phyloP scores from a whole-genome alignment of 768 basidiomycete species.

The Mycena latifolia region DNA sequence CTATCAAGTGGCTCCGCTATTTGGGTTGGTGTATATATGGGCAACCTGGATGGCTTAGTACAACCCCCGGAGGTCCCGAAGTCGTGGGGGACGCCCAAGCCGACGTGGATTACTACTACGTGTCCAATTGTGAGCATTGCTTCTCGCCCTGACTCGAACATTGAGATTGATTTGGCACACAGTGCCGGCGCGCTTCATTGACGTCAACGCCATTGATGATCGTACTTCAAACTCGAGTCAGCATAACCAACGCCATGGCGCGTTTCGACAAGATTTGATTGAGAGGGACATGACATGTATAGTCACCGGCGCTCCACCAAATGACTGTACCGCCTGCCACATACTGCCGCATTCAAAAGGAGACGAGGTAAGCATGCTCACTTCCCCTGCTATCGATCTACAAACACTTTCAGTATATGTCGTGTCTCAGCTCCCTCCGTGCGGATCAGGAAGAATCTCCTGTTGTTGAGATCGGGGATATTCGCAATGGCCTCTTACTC shows the following conservation, averaged over 20 bases:
- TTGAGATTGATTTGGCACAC: too few species aligned
- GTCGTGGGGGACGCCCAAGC: background rate
- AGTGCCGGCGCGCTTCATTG: slow-evolving; percentile 7
- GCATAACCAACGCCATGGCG: background rate
- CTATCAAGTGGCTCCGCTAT: slow-evolving; percentile 16
- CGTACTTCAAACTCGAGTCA: background rate
- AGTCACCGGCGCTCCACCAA: background rate
- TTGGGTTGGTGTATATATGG: slow-evolving; percentile 17
- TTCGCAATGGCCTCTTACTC: slow-evolving; percentile 9
- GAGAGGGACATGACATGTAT: background rate
- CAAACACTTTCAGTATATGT: slow-evolving; percentile 1
- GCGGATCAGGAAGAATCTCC: background rate
- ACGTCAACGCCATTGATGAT: slow-evolving; percentile 3
- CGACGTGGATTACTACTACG: too few species aligned
- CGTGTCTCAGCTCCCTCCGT: background rate
- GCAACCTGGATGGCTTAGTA: background rate
- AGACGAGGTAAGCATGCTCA: background rate
- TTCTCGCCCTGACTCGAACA: too few species aligned
- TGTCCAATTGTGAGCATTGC: too few species aligned
- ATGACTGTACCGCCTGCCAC: slow-evolving; percentile 7
- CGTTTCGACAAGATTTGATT: slow-evolving; percentile 3
- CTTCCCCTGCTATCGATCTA: background rate
- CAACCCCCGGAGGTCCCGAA: slow-evolving; percentile 8
- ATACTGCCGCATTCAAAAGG: slow-evolving; percentile 9
- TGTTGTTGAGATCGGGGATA: slow-evolving; percentile 7